phyloP scores from a whole-genome alignment of 352 stramenopile species.

The Phytophthora niederhauseri region DNA sequence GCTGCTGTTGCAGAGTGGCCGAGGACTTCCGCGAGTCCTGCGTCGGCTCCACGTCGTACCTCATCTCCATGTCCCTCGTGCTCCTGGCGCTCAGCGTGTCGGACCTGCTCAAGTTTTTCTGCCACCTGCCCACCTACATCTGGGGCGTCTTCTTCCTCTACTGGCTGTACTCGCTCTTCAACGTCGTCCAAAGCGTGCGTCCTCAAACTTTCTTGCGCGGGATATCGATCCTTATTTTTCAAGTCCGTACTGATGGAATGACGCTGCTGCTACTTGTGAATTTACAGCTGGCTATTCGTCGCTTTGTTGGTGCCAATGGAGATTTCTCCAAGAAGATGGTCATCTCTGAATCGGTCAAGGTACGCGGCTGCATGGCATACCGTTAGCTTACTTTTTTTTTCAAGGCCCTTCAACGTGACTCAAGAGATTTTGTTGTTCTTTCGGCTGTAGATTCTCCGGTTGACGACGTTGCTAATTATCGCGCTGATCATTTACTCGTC shows the following conservation, averaged over 20 bases:
- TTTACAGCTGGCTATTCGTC: conserved; percentile 71
- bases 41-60: conserved; percentile 78
- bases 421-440: not conserved
- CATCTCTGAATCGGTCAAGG: conserved; percentile 90
- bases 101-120: conserved; percentile 69
- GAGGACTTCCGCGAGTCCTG: conserved; percentile 85
- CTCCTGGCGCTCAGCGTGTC: conserved; percentile 62
- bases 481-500: conserved; percentile 89
- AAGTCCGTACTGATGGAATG: conserved; percentile 1
- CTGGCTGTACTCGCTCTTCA: conserved; percentile 91
- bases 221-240: not conserved
- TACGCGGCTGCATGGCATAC: conserved; percentile 12
- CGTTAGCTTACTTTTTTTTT: not conserved
- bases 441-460: conserved; percentile 62
- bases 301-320: conserved; percentile 79
- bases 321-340: conserved; percentile 90
- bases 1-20: conserved; percentile 51
- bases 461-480: conserved; percentile 81
- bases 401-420: not conserved
- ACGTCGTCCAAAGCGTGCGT: conserved; percentile 86
- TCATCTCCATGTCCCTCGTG: conserved; percentile 85
- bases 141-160: conserved; percentile 90
- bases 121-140: conserved; percentile 82
- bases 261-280: conserved; percentile 3
- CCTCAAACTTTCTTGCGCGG: not conserved